Evolutionary conservation across 768 basidiomycete genomes (phyloP), one percentile per base, ranked within the genome.

Genomic region (Leccinum ochraceum): DNA sequence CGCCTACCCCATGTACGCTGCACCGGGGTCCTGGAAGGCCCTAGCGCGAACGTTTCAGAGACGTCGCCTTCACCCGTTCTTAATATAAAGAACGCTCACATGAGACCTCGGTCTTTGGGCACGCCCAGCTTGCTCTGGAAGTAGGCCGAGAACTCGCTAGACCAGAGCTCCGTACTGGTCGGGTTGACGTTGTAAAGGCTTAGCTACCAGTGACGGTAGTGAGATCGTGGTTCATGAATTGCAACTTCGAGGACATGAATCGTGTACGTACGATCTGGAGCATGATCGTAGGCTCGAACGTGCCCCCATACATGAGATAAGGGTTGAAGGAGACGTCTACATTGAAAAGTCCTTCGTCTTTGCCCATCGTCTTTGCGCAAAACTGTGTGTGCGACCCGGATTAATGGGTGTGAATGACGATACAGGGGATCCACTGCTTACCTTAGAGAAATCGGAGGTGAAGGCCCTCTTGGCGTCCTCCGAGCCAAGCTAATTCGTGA

Each of bases 211-310:
- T 30, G 34, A 34, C 13, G 26, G 39, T 36, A 64, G 52, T 22
- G 30, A 34, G n/a, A 14, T 14, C 28, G 17, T 16, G 14, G 22
- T 1, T 20, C 46, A 20, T 24, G 46, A 48, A 48, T 8, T 22
- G 13, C 2, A 37, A 51, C 17, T 5, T 30, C 20, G 6, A 28
- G 8, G 6, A 6, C 1, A 48, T 34, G 39, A 39, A 39, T 39
- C 37, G 17, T 39, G 39, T n/a, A 77, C 87, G 56, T 60, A 90
- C 89, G 60, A 88, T 74, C 51, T 70, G 73, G 56, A 90, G 74
- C 54, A 81, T 75, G 72, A 88, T 82, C 4, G 87, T 85, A 20
- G 88, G 88, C 16, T 89, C 87, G 56, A 87, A 82, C 4, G 82
- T 82, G 14, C 88, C 88, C 20, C 64, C 77, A 66, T 85, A 89